A percentile compares a stretch with the other conserved stretches of the same genome.
Conservation (phyloP, 208 protist species). For the Wallacemonas sp. region DNA sequence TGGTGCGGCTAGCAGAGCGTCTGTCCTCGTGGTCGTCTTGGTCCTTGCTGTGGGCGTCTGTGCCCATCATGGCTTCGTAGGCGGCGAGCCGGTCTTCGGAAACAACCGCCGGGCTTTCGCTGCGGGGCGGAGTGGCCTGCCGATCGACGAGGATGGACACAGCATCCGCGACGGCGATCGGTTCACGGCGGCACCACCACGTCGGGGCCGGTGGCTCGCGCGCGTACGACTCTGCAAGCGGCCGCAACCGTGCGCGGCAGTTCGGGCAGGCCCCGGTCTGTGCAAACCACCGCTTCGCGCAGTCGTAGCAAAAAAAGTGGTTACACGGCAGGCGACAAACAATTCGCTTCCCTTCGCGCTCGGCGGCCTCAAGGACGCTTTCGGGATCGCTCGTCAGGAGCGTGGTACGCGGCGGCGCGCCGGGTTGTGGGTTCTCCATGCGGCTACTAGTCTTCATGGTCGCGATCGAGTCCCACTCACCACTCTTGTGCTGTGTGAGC, state of each 20-base stretch:
- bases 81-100: too few relatives aligned
- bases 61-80: too few relatives aligned
- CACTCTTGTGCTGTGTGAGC: not conserved
- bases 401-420: too few relatives aligned
- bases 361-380: not conserved
- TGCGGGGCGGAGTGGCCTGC: too few relatives aligned
- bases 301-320: constrained; percentile 57
- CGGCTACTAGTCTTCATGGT: too few relatives aligned
- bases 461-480: too few relatives aligned
- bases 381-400: not conserved
- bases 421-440: not conserved
- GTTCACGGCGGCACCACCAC: constrained; percentile 11
- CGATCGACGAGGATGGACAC: too few relatives aligned
- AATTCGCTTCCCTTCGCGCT: not conserved
- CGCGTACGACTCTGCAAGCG: constrained; percentile 21
- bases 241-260: constrained; percentile 40
- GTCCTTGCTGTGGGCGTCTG: too few relatives aligned
- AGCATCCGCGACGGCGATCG: too few relatives aligned
- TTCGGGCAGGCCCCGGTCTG: constrained; percentile 50
- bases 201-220: not conserved
- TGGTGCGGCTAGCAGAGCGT: too few relatives aligned
- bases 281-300: constrained; percentile 47
- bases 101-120: too few relatives aligned
- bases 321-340: constrained; percentile 66
- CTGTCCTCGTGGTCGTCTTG: too few relatives aligned